Conservation (phyloP, 192 early-diverging fungal genomes). For the Coemansia sp. region DNA sequence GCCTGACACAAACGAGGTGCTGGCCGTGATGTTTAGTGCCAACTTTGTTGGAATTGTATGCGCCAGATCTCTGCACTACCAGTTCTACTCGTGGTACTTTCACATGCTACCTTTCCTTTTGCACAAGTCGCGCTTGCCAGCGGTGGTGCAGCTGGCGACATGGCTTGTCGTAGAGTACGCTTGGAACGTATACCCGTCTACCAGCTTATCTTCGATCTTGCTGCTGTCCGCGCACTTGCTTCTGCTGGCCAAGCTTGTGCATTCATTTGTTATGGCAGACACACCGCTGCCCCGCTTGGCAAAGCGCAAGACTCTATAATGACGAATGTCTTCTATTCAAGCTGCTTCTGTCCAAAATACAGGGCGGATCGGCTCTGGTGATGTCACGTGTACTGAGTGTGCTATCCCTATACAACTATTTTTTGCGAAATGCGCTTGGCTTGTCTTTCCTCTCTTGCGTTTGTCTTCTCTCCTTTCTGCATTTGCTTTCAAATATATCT, state of each 20-base stretch:
- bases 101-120: conserved; percentile 80
- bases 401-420: too few relatives aligned
- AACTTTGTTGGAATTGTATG: conserved; percentile 90
- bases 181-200: conserved; percentile 90
- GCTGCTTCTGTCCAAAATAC: too few relatives aligned
- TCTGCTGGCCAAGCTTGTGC: conserved; percentile 53
- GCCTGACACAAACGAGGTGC: conserved; percentile 7
- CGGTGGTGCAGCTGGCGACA: neutral
- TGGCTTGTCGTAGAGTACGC: conserved; percentile 62
- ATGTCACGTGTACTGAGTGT: too few relatives aligned
- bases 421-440: neutral
- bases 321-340: too few relatives aligned
- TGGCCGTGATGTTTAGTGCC: conserved; percentile 64
- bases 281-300: too few relatives aligned
- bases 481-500: neutral
- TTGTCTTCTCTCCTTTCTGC: neutral
- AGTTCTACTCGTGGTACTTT: conserved; percentile 96
- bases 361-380: too few relatives aligned
- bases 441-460: neutral
- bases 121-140: conserved; percentile 32
- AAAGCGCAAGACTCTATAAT: too few relatives aligned
- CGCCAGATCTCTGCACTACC: conserved; percentile 88
- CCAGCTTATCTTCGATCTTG: conserved; percentile 46
- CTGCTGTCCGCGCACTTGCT: conserved; percentile 57
- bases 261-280: too few relatives aligned